Conservation (phyloP, 2,329 filamentous ascomycete genomes). For the Alternaria arborescens region DNA sequence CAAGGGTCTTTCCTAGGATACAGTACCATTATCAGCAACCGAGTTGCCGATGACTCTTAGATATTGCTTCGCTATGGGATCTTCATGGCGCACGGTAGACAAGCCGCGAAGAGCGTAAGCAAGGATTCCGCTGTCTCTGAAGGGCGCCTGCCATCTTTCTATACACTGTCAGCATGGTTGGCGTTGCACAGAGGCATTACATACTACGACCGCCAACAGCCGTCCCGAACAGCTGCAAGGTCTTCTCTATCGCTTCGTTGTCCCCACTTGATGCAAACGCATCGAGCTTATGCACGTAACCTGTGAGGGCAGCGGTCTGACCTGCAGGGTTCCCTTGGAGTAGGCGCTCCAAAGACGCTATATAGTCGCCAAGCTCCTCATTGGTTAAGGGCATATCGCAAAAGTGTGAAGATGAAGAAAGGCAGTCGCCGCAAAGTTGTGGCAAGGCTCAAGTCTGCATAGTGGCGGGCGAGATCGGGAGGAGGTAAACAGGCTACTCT, state of each 20-base stretch:
- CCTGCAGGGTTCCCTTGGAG: slow-evolving; percentile 26
- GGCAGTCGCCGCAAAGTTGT: slow-evolving; percentile 10
- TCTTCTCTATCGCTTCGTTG: slow-evolving; percentile 23
- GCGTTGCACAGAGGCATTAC: not conserved
- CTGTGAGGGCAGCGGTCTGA: slow-evolving; percentile 24
- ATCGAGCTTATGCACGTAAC: slow-evolving; percentile 27
- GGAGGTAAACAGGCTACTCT: slow-evolving; percentile 10
- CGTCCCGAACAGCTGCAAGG: slow-evolving; percentile 42
- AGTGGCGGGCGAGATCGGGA: slow-evolving; percentile 7
- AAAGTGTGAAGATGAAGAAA: slow-evolving; percentile 12
- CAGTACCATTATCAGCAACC: slow-evolving; percentile 49
- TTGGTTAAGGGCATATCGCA: slow-evolving; percentile 29
- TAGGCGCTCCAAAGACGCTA: slow-evolving; percentile 27
- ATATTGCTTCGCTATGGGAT: slow-evolving; percentile 42
- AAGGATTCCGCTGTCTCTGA: slow-evolving; percentile 41
- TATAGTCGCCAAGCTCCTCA: slow-evolving; percentile 25
- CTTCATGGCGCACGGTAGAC: slow-evolving; percentile 26
- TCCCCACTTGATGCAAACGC: slow-evolving; percentile 18
- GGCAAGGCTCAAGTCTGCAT: slow-evolving; percentile 22
- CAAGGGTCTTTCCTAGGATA: not conserved
- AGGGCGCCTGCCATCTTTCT: slow-evolving; percentile 45
- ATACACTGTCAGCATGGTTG: slow-evolving; percentile 32
- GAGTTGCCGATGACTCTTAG: slow-evolving; percentile 51
- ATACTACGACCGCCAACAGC: slow-evolving; percentile 45
- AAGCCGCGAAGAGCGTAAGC: slow-evolving; percentile 37